Evolutionary conservation across 2,329 filamentous ascomycete genomes (phyloP).

Genomic region (Fusarium sp.): DNA sequence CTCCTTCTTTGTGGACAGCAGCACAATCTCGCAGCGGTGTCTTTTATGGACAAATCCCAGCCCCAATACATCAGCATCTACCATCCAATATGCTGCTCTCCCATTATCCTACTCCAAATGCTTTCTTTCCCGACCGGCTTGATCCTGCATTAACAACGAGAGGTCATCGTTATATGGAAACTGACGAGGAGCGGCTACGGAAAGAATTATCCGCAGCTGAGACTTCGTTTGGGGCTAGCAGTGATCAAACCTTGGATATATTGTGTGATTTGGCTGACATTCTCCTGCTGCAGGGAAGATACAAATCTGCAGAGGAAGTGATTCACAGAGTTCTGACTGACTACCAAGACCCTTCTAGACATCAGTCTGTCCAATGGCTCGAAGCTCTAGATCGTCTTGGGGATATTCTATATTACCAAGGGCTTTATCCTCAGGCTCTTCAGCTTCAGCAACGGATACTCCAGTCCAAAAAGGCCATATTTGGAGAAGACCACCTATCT

Average conservation of each 20-base stretch:
- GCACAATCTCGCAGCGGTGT: fast-evolving
- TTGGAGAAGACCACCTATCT: fast-evolving
- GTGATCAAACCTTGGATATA: fast-evolving
- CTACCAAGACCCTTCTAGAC: fast-evolving
- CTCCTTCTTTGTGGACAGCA: fast-evolving
- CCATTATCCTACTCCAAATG: fast-evolving
- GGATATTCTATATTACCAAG: fast-evolving
- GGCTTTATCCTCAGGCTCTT: fast-evolving
- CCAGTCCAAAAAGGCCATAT: fast-evolving
- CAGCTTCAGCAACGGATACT: fast-evolving
- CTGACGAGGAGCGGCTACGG: not conserved
- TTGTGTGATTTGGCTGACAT: fast-evolving
- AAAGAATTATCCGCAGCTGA: not conserved
- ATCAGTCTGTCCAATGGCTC: fast-evolving
- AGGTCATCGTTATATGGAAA: not conserved
- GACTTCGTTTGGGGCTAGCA: fast-evolving
- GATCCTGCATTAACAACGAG: fast-evolving
- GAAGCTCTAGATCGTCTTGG: fast-evolving
- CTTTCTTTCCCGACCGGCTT: fast-evolving
- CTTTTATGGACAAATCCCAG: not conserved
- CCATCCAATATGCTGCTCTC: fast-evolving
- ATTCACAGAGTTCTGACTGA: fast-evolving
- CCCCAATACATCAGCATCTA: fast-evolving
- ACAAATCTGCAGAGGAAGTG: not conserved
- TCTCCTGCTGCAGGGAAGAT: fast-evolving